These are phyloP conservation scores for Annulohypoxylon bovei DNA, from an alignment of 495 filamentous ascomycete species.

Conservation along the genomic window DNA sequence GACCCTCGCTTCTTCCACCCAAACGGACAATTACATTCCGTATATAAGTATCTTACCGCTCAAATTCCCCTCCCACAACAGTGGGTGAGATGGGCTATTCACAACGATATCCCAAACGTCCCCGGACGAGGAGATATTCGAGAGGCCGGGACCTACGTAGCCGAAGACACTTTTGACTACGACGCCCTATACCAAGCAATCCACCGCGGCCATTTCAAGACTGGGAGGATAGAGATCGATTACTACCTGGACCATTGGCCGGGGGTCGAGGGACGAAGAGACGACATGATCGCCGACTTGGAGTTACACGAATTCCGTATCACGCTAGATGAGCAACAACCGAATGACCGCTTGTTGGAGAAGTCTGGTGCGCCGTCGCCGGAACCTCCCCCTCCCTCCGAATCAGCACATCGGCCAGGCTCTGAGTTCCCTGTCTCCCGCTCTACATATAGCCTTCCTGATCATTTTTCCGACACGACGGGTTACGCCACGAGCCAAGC, in stretches of 20 bases:
- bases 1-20: slow-evolving; percentile 35
- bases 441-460: not conserved
- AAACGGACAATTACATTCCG: slow-evolving; percentile 23
- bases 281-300: not conserved
- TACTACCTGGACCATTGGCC: slow-evolving; percentile 20
- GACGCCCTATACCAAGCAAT: slow-evolving; percentile 16
- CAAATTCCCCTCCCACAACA: slow-evolving; percentile 30
- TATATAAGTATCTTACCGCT: slow-evolving; percentile 29
- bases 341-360: not conserved
- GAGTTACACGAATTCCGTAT: not conserved
- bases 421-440: not conserved
- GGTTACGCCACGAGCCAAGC: not conserved
- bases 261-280: not conserved
- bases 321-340: not conserved
- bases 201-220: slow-evolving; percentile 17
- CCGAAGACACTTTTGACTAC: slow-evolving; percentile 29
- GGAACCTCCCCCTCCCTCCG: no score
- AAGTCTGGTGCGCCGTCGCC: not conserved
- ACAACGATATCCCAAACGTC: slow-evolving; percentile 10
- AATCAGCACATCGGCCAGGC: not conserved
- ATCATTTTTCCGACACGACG: not conserved
- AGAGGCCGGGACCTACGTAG: slow-evolving; percentile 15
- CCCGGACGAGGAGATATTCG: slow-evolving; percentile 26
- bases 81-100: slow-evolving; percentile 27
- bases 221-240: slow-evolving; percentile 24